A percentile compares a stretch with the other conserved stretches of the same genome.
These are phyloP conservation scores for Sutorius eximius DNA, from an alignment of 1,284 basidiomycete species.

Conservation along the genomic window DNA sequence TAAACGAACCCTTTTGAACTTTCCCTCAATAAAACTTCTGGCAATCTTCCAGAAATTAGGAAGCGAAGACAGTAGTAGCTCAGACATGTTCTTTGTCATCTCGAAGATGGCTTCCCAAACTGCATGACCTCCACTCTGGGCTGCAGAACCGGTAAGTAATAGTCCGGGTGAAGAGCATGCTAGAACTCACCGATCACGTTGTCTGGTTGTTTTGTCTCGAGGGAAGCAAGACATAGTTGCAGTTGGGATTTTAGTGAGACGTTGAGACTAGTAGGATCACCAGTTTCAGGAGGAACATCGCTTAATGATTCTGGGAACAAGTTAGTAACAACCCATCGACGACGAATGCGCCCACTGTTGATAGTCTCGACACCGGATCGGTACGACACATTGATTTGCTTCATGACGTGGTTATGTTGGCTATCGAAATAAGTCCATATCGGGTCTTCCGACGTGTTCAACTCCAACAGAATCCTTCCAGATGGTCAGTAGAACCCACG, in stretches of 20 bases:
- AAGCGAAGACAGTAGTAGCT: constrained; percentile 68
- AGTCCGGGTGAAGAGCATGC: not conserved
- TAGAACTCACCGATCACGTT: constrained; percentile 55
- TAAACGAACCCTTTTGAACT: constrained; percentile 73
- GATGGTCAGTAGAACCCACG: constrained; percentile 3
- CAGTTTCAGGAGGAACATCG: constrained; percentile 38
- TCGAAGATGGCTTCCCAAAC: constrained; percentile 82
- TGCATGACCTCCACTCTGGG: constrained; percentile 63
- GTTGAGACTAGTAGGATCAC: constrained; percentile 42
- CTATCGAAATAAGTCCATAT: constrained; percentile 94
- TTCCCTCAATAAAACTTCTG: constrained; percentile 88
- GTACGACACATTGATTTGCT: constrained; percentile 74
- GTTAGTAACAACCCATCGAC: constrained; percentile 13
- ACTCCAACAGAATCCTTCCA: constrained; percentile 77
- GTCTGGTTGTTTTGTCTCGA: constrained; percentile 68
- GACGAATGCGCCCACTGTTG: constrained; percentile 46
- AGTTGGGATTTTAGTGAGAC: constrained; percentile 53
- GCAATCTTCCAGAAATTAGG: constrained; percentile 95
- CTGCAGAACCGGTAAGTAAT: constrained; percentile 25
- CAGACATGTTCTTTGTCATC: constrained; percentile 70
- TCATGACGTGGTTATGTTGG: constrained; percentile 85
- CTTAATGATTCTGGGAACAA: constrained; percentile 43
- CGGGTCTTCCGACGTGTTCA: constrained; percentile 82
- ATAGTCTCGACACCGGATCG: constrained; percentile 54
- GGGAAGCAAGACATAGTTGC: constrained; percentile 52